Conservation (phyloP, 2,329 filamentous ascomycete genomes). For the Neopestalotiopsis clavispora region DNA sequence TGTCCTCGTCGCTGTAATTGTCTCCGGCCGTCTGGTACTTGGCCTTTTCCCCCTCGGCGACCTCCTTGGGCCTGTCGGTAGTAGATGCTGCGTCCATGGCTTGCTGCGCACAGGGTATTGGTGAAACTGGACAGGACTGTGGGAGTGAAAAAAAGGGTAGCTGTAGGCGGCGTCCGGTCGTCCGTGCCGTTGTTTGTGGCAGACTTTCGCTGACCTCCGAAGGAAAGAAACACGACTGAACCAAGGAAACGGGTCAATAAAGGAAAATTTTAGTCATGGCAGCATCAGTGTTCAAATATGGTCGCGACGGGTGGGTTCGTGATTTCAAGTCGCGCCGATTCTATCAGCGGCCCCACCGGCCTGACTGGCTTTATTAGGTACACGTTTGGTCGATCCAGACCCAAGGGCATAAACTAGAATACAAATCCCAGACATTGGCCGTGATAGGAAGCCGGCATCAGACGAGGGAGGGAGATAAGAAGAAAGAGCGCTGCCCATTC, state of each 20-base stretch:
- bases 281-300: constrained; percentile 12
- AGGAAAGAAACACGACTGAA: not conserved
- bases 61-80: constrained; percentile 1
- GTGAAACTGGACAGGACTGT: too few species aligned
- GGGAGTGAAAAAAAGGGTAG: not conserved
- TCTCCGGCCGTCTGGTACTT: not conserved
- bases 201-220: constrained; percentile 13
- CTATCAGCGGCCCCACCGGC: constrained; percentile 10
- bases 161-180: constrained; percentile 6
- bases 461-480: not conserved
- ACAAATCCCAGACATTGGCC: not conserved
- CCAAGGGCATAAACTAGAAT: not conserved
- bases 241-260: constrained; percentile 6
- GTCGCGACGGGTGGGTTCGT: constrained; percentile 8
- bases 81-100: constrained; percentile 11
- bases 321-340: constrained; percentile 4
- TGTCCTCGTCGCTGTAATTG: constrained; percentile 22
- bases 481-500: not conserved
- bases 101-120: too few species aligned
- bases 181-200: constrained; percentile 5
- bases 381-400: constrained; percentile 8
- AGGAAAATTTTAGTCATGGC: constrained; percentile 12
- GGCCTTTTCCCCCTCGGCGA: constrained; percentile 10
- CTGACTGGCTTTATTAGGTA: constrained; percentile 15
- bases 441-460: constrained; percentile 11